Evolutionary conservation across 1,284 basidiomycete genomes (phyloP).

Genomic region (Mycena sp.): DNA sequence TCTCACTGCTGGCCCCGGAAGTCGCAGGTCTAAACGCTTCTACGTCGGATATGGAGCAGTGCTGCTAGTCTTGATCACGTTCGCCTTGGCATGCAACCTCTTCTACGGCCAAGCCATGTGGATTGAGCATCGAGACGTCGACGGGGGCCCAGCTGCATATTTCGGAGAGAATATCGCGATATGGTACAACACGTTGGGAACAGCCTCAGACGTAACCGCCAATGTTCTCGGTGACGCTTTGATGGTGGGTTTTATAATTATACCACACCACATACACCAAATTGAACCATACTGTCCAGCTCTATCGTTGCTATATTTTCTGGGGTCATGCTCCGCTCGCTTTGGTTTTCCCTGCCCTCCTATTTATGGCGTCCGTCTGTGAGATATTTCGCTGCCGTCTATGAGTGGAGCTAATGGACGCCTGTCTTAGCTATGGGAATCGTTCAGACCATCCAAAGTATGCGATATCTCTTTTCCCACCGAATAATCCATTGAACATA

Average conservation of each 20-base stretch:
- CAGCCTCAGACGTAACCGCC: slow-evolving; percentile 17
- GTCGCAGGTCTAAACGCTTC: slow-evolving; percentile 10
- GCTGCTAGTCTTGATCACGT: slow-evolving; percentile 12
- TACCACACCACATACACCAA: not conserved
- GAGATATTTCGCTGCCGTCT: not conserved
- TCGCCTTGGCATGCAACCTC: slow-evolving; percentile 16
- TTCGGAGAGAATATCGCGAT: slow-evolving; percentile 17
- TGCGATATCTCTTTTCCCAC: no score
- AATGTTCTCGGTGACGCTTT: slow-evolving; percentile 22
- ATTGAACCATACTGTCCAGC: no score
- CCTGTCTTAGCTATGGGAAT: slow-evolving; percentile 30
- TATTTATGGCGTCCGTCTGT: slow-evolving; percentile 22
- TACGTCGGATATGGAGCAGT: slow-evolving; percentile 16
- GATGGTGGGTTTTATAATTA: not conserved
- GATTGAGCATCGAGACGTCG: slow-evolving; percentile 6
- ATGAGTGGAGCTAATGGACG: not conserved
- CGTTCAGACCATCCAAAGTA: slow-evolving; percentile 34
- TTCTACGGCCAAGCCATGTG: slow-evolving; percentile 8
- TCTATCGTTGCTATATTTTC: slow-evolving; percentile 22
- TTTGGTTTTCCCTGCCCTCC: slow-evolving; percentile 16
- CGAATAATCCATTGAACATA: no score
- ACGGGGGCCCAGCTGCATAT: slow-evolving; percentile 14
- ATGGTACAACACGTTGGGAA: slow-evolving; percentile 24
- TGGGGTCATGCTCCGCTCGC: slow-evolving; percentile 14
- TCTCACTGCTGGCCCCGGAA: slow-evolving; percentile 5